Conservation (phyloP, 371 early-diverging fungal genomes). For the Lichtheimia ornata region DNA sequence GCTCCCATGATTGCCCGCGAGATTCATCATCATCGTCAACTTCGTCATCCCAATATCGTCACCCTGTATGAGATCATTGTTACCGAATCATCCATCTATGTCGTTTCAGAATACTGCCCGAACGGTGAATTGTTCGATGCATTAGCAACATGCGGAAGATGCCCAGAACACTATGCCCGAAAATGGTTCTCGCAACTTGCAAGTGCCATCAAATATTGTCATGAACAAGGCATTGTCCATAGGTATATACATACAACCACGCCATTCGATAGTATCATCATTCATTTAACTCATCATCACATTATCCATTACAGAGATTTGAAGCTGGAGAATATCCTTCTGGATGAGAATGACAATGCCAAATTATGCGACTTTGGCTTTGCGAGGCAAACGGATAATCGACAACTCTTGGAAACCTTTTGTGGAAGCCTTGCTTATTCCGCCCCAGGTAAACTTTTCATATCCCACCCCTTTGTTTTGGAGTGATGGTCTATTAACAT, state of each 20-base stretch:
- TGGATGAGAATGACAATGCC: constrained; percentile 71
- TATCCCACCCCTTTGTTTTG: too few species aligned
- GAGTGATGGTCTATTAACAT: not conserved
- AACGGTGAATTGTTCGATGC: constrained; percentile 81
- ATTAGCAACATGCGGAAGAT: constrained; percentile 61
- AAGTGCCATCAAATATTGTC: constrained; percentile 78
- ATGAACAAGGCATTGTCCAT: constrained; percentile 77
- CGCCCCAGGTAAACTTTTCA: constrained; percentile 51
- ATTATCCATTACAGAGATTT: constrained; percentile 60
- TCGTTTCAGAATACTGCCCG: constrained; percentile 79
- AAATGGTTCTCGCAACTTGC: constrained; percentile 73
- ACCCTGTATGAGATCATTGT: constrained; percentile 84
- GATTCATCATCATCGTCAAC: constrained; percentile 84
- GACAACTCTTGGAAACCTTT: constrained; percentile 77
- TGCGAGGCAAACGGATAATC: constrained; percentile 68
- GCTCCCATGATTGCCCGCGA: constrained; percentile 79
- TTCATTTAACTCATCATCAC: not conserved
- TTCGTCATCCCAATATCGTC: constrained; percentile 87
- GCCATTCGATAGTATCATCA: not conserved
- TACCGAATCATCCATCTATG: constrained; percentile 77
- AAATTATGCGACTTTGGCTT: constrained; percentile 93
- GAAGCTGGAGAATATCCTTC: constrained; percentile 84
- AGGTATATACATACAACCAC: too few species aligned
- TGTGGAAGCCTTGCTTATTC: constrained; percentile 87
- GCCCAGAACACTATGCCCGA: constrained; percentile 54